Conservation (phyloP, 192 early-diverging fungal genomes). For the Coemansia sp. region DNA sequence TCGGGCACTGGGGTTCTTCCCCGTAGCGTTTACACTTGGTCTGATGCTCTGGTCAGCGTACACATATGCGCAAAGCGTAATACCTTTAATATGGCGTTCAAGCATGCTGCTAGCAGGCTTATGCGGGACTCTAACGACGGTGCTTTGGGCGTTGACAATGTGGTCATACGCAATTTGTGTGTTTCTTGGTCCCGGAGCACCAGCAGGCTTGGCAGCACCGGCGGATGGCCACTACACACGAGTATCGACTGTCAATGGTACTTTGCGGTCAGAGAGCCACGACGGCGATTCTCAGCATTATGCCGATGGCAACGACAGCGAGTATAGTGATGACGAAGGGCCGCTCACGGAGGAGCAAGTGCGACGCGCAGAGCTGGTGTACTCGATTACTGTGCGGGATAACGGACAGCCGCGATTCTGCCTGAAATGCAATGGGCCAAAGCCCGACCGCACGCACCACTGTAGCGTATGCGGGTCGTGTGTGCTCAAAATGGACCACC, state of each 20-base stretch:
- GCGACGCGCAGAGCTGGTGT: constrained; percentile 36
- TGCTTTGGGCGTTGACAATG: constrained; percentile 14
- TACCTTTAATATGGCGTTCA: constrained; percentile 23
- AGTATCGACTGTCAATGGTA: neutral
- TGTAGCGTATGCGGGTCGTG: constrained; percentile 75
- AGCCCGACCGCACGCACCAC: constrained; percentile 81
- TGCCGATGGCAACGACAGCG: constrained; percentile 23
- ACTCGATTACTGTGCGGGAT: constrained; percentile 47
- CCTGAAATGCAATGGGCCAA: constrained; percentile 62
- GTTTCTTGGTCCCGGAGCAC: constrained; percentile 32
- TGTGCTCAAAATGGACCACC: constrained; percentile 81
- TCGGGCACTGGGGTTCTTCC: constrained; percentile 41
- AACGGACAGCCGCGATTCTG: constrained; percentile 56
- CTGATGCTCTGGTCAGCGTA: constrained; percentile 48
- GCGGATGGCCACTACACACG: neutral
- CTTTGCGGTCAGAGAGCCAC: neutral
- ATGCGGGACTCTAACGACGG: neutral
- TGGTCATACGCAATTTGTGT: constrained; percentile 50
- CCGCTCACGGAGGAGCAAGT: constrained; percentile 36
- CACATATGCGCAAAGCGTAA: constrained; percentile 16
- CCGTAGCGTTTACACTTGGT: constrained; percentile 40
- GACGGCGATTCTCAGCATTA: constrained; percentile 14
- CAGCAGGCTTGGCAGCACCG: neutral
- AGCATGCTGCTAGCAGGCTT: neutral
- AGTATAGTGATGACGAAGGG: constrained; percentile 17